Evolutionary conservation across 352 stramenopile species (phyloP).

Genomic region (Globisporangium ultimum): DNA sequence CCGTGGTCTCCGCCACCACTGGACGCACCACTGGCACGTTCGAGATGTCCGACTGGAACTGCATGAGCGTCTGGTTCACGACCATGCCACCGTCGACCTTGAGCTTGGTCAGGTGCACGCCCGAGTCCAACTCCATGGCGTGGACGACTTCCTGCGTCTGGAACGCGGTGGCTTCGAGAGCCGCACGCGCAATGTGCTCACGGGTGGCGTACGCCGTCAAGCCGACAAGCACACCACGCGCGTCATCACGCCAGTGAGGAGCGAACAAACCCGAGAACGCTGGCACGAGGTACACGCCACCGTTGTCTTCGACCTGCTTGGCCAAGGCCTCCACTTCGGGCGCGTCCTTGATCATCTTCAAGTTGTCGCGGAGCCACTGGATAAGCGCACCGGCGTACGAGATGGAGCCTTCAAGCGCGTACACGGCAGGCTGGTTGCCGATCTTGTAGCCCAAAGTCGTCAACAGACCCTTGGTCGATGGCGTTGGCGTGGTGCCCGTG

Average conservation of each 20-base stretch:
- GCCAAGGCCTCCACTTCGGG: constrained; percentile 89
- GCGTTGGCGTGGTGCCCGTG: constrained; percentile 89
- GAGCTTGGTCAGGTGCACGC: constrained; percentile 87
- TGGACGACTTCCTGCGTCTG: constrained; percentile 94
- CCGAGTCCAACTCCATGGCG: constrained; percentile 93
- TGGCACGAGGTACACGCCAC: constrained; percentile 98
- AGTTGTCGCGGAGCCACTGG: constrained; percentile 98
- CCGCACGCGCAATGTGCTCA: constrained; percentile 94
- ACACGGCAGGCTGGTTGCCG: constrained; percentile 83
- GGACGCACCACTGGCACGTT: constrained; percentile 92
- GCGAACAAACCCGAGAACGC: constrained; percentile 97
- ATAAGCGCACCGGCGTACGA: constrained; percentile 96
- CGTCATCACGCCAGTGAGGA: constrained; percentile 95
- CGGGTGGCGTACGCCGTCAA: constrained; percentile 94
- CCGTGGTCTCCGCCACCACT: constrained; percentile 96
- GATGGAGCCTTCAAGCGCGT: constrained; percentile 97
- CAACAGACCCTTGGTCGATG: constrained; percentile 92
- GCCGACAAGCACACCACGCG: constrained; percentile 95
- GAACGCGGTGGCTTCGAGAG: constrained; percentile 96
- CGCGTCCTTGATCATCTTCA: constrained; percentile 91
- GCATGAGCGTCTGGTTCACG: constrained; percentile 97
- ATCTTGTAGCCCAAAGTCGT: constrained; percentile 92
- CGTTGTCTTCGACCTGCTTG: constrained; percentile 88
- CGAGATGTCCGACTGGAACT: constrained; percentile 98
- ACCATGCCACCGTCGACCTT: constrained; percentile 98